phyloP scores from a whole-genome alignment of 768 basidiomycete genomes.

The Mycena epipterygia region DNA sequence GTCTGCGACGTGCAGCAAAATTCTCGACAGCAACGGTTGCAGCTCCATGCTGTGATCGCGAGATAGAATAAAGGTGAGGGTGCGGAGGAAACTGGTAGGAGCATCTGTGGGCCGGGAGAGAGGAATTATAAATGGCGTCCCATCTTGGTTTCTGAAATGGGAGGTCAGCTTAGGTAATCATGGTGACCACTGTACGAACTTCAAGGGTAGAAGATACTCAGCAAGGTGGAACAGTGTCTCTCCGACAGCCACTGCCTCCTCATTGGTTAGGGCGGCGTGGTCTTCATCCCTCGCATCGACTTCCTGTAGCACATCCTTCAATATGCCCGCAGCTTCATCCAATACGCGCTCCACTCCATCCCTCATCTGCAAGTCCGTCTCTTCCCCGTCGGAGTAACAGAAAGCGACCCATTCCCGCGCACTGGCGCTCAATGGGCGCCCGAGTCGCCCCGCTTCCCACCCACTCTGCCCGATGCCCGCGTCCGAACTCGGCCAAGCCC shows the following conservation, averaged over 20 bases:
- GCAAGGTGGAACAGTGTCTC: conserved; percentile 71
- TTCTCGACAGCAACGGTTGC: conserved; percentile 72
- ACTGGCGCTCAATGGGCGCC: conserved; percentile 65
- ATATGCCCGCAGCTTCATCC: conserved; percentile 76
- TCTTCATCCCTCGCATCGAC: conserved; percentile 77
- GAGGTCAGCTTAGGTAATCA: conserved; percentile 14
- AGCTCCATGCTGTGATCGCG: conserved; percentile 72
- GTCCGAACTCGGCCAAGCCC: conserved; percentile 81
- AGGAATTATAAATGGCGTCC: conserved; percentile 62
- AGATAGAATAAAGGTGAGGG: conserved; percentile 72
- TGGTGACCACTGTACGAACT: conserved; percentile 57
- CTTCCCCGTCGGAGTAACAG: conserved; percentile 46
- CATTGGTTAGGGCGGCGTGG: conserved; percentile 65
- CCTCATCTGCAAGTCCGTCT: conserved; percentile 42
- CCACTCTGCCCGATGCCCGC: conserved; percentile 52
- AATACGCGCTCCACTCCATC: conserved; percentile 68
- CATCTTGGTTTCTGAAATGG: conserved; percentile 56
- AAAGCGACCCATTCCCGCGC: conserved; percentile 70
- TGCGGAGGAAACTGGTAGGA: conserved; percentile 73
- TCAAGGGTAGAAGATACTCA: conserved; percentile 68
- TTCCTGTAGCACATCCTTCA: conserved; percentile 82
- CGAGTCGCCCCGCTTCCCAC: conserved; percentile 76
- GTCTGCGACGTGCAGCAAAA: conserved; percentile 75
- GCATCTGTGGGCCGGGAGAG: conserved; percentile 67
- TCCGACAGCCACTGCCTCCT: conserved; percentile 76